phyloP scores from a whole-genome alignment of 1,139 yeast species.

The Geotrichum macrosporum region DNA sequence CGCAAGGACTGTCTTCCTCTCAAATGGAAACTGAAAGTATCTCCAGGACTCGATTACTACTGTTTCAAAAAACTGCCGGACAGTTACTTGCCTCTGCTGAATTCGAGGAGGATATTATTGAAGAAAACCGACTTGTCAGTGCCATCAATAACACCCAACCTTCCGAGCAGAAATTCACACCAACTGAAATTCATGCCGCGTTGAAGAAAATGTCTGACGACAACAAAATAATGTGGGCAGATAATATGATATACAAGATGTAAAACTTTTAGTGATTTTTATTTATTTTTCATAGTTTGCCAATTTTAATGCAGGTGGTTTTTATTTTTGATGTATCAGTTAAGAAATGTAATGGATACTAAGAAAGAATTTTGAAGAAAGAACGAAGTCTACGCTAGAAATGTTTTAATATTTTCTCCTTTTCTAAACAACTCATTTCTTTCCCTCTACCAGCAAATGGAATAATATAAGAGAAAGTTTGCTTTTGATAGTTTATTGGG shows the following conservation, averaged over 20 bases:
- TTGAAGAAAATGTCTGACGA: constrained; percentile 37
- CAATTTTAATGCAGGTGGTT: no score
- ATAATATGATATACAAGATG: constrained; percentile 28
- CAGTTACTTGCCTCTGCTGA: constrained; percentile 33
- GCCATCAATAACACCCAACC: constrained; percentile 35
- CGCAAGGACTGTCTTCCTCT: neutral
- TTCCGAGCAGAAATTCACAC: constrained; percentile 37
- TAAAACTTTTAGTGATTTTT: constrained; percentile 15
- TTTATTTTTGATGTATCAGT: no score
- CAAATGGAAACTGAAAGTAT: constrained; percentile 29
- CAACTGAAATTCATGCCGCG: constrained; percentile 39
- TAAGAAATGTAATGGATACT: no score
- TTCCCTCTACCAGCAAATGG: no score
- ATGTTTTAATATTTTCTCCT: no score
- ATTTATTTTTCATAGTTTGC: constrained; percentile 6
- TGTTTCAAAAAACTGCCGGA: constrained; percentile 36
- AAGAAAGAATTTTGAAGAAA: no score
- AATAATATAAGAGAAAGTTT: no score
- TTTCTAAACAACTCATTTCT: no score
- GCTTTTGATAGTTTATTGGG: no score
- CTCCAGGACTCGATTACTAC: constrained; percentile 34
- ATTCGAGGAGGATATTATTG: constrained; percentile 33
- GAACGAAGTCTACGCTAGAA: no score
- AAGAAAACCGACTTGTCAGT: constrained; percentile 21
- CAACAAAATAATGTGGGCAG: constrained; percentile 37